These are phyloP conservation scores for Phytophthora parvispora DNA, from an alignment of 352 stramenopile genomes.

Conservation along the genomic window DNA sequence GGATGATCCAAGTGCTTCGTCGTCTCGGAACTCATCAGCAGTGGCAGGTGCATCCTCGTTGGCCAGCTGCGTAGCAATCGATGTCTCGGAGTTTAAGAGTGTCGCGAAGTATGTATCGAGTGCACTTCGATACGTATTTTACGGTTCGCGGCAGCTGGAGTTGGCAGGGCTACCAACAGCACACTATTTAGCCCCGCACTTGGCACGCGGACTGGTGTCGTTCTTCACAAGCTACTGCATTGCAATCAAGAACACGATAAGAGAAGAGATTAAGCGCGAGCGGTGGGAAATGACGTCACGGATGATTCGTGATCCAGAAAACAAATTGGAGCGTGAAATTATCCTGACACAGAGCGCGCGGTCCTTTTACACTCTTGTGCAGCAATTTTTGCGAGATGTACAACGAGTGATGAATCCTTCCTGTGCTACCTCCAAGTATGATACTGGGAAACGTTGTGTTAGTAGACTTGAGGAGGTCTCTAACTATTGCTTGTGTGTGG, in stretches of 20 bases:
- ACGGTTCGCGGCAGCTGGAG: conserved; percentile 82
- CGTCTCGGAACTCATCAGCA: conserved; percentile 25
- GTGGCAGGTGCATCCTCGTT: conserved; percentile 5
- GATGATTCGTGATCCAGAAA: conserved; percentile 79
- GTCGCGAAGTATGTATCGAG: conserved; percentile 81
- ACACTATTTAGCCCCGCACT: conserved; percentile 74
- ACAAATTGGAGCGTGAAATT: conserved; percentile 76
- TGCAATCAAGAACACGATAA: conserved; percentile 73
- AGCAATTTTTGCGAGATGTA: conserved; percentile 84
- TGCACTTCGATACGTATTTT: conserved; percentile 84
- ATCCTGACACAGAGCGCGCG: conserved; percentile 84
- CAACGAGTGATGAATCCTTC: conserved; percentile 86
- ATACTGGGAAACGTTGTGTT: neutral
- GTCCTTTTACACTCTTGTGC: conserved; percentile 83
- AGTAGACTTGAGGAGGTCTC: neutral
- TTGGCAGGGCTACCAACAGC: conserved; percentile 80
- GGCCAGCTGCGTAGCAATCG: conserved; percentile 54
- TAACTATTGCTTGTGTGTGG: neutral
- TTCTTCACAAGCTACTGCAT: conserved; percentile 76
- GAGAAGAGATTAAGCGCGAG: conserved; percentile 86
- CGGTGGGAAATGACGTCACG: conserved; percentile 82
- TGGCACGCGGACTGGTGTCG: conserved; percentile 63
- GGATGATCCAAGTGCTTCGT: conserved; percentile 45
- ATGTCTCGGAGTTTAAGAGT: conserved; percentile 84
- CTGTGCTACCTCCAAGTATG: conserved; percentile 79